A percentile compares a stretch with the other conserved stretches of the same genome.
These are phyloP conservation scores for Asterionellopsis glacialis DNA, from an alignment of 108 stramenopile genomes.

Conservation along the genomic window DNA sequence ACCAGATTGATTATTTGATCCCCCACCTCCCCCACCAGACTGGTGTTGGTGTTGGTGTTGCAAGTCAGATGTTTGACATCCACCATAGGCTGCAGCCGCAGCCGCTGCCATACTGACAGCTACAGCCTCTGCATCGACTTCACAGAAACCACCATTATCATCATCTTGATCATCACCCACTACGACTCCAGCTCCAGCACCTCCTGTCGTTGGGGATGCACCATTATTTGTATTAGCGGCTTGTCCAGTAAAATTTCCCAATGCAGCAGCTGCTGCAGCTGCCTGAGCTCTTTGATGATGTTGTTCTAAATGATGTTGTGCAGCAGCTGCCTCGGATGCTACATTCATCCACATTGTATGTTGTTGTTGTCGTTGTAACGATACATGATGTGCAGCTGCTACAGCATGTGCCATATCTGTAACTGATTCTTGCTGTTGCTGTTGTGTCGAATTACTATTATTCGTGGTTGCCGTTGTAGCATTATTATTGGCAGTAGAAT, in stretches of 20 bases:
- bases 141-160: conserved; percentile 7
- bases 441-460: neutral
- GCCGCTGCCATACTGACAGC: conserved; percentile 18
- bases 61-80: no score
- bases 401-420: conserved; percentile 38
- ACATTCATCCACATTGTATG: conserved; percentile 32
- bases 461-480: neutral
- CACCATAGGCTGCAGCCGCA: conserved; percentile 4
- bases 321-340: conserved; percentile 12
- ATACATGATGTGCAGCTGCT: conserved; percentile 42
- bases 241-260: neutral
- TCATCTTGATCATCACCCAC: conserved; percentile 1
- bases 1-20: neutral
- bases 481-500: neutral
- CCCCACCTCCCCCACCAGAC: neutral
- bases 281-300: conserved; percentile 14
- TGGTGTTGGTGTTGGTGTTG: neutral
- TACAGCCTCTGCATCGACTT: conserved; percentile 18
- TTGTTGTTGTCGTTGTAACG: conserved; percentile 41
- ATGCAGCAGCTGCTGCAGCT: neutral
- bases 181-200: conserved; percentile 1
- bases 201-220: neutral
- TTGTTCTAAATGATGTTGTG: conserved; percentile 12
- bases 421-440: conserved; percentile 11
- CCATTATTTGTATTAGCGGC: neutral